Percentiles rank a stretch among this genome's conserved stretches.
phyloP scores from a whole-genome alignment of 1,284 basidiomycete species.

The Spongispora temasekensis region DNA sequence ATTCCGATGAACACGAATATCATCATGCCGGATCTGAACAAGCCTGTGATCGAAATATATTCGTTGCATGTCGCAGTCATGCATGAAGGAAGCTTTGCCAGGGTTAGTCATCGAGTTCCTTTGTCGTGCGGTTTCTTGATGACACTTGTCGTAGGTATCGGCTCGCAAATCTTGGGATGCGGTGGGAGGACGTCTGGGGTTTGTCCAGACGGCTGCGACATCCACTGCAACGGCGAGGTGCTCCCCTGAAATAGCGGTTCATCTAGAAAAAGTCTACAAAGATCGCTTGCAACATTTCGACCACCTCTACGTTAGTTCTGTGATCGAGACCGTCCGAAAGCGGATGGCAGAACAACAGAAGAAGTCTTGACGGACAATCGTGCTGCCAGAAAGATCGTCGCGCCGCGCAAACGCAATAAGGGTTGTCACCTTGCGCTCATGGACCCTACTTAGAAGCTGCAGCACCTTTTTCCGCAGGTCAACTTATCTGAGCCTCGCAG shows the following conservation, averaged over 20 bases:
- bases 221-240: constrained; percentile 24
- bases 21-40: constrained; percentile 32
- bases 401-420: constrained; percentile 1
- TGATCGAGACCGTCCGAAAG: constrained; percentile 35
- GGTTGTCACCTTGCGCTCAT: constrained; percentile 8
- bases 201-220: constrained; percentile 26
- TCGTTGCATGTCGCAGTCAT: constrained; percentile 35
- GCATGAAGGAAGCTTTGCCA: constrained; percentile 34
- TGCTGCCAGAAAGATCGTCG: constrained; percentile 14
- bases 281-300: constrained; percentile 38
- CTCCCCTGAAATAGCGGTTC: constrained; percentile 28
- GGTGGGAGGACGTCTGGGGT: constrained; percentile 34
- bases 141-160: constrained; percentile 21
- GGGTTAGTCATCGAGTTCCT: constrained; percentile 25
- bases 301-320: constrained; percentile 37
- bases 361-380: constrained; percentile 26
- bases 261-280: constrained; percentile 30
- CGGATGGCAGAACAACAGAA: constrained; percentile 37
- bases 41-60: constrained; percentile 33
- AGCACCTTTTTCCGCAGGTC: not conserved
- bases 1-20: constrained; percentile 30
- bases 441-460: constrained; percentile 22
- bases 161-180: constrained; percentile 32
- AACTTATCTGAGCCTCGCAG: constrained; percentile 1
- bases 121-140: constrained; percentile 1